Conservation (phyloP, 148 eudicot species). For the Camellia japonica region DNA sequence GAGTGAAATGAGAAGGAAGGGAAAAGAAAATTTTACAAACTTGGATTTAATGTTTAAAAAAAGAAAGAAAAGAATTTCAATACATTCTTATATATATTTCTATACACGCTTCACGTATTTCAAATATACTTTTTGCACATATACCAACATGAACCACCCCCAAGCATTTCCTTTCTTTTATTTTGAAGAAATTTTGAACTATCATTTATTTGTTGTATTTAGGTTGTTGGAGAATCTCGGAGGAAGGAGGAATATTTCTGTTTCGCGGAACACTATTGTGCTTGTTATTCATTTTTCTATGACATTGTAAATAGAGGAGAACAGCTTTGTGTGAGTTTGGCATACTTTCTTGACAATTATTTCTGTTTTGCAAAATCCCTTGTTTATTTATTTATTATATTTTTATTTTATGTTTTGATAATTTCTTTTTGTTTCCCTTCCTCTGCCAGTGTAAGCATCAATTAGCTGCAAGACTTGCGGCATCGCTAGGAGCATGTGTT, state of each 20-base stretch:
- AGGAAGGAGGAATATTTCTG: conserved; percentile 86
- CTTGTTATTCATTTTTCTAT: conserved; percentile 91
- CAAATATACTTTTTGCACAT: too few species aligned
- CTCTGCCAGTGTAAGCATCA: conserved; percentile 86
- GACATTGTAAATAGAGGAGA: conserved; percentile 85
- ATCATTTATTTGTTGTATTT: neutral
- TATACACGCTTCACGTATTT: too few species aligned
- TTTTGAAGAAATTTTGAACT: neutral
- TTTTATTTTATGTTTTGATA: too few species aligned
- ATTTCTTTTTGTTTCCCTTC: neutral
- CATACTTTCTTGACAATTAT: neutral
- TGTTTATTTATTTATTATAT: neutral
- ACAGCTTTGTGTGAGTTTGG: conserved; percentile 79
- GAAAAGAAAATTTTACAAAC: neutral
- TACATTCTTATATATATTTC: too few species aligned
- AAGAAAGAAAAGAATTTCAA: too few species aligned
- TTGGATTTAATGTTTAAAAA: too few species aligned
- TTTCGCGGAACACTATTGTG: conserved; percentile 81
- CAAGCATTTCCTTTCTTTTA: neutral
- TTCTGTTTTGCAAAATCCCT: neutral
- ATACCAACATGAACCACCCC: too few species aligned
- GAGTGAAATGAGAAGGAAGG: neutral
- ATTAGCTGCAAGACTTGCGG: conserved; percentile 89
- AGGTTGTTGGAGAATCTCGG: conserved; percentile 89
- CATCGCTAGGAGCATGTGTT: conserved; percentile 57